These are phyloP conservation scores for Jamesozyma hellenica DNA, from an alignment of 805 yeast genomes.

Conservation along the genomic window DNA sequence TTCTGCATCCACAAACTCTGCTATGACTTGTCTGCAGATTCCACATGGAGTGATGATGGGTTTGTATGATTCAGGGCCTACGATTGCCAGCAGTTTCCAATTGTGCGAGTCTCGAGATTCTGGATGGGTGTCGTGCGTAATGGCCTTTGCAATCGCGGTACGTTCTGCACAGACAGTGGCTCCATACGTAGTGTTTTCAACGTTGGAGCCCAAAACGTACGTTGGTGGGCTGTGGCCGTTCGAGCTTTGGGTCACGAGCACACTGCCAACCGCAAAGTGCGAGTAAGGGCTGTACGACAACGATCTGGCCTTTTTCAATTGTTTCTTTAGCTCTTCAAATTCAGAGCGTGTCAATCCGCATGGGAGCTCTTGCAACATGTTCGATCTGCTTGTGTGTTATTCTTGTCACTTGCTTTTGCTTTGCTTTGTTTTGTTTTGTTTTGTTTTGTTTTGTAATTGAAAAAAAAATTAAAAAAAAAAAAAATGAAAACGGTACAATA, in stretches of 20 bases:
- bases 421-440: background rate
- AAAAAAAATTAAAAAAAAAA: background rate
- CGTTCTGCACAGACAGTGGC: conserved; percentile 73
- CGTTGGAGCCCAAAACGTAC: conserved; percentile 65
- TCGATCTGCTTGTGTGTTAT: background rate
- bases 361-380: background rate
- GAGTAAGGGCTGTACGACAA: conserved; percentile 42
- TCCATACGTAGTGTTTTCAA: conserved; percentile 89
- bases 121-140: conserved; percentile 21
- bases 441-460: background rate
- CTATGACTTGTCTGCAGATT: conserved; percentile 78
- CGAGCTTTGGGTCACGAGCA: conserved; percentile 37
- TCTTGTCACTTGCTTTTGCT: background rate
- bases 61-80: conserved; percentile 17
- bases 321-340: background rate
- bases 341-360: background rate
- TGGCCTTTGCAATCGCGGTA: conserved; percentile 50
- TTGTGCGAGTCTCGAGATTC: background rate
- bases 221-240: conserved; percentile 32
- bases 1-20: conserved; percentile 55
- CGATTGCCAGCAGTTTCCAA: conserved; percentile 4
- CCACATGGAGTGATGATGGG: conserved; percentile 81
- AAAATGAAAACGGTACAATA: background rate
- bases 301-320: conserved; percentile 27
- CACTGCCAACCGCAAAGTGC: conserved; percentile 62